Percentiles rank a stretch among this genome's conserved stretches.
Conservation (phyloP, 805 yeast species). For the Pichia occidentalis region DNA sequence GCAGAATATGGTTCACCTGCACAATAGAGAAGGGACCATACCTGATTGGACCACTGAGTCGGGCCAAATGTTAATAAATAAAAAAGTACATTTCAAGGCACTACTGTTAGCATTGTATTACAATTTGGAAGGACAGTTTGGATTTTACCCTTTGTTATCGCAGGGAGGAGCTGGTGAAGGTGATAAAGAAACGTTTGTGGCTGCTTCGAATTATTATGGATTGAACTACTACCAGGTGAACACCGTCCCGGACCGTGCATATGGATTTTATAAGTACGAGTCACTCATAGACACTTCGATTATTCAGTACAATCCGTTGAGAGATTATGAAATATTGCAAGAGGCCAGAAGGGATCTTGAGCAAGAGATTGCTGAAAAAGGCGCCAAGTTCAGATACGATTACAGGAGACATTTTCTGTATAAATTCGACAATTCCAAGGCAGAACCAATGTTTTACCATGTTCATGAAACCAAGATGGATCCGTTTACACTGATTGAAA, state of each 20-base stretch:
- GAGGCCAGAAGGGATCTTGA: background rate
- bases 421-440: conserved; percentile 15
- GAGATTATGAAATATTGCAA: conserved; percentile 17
- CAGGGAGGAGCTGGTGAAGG: conserved; percentile 65
- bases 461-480: conserved; percentile 44
- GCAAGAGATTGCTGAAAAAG: conserved; percentile 1
- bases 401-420: conserved; percentile 16
- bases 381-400: conserved; percentile 11
- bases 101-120: conserved; percentile 51
- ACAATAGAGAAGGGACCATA: conserved; percentile 53
- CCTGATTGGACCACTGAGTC: conserved; percentile 60
- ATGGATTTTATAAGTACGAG: conserved; percentile 14
- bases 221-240: conserved; percentile 49
- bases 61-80: conserved; percentile 54
- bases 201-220: conserved; percentile 51
- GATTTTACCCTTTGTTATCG: conserved; percentile 47
- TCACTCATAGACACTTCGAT: conserved; percentile 16
- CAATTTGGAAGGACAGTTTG: conserved; percentile 50
- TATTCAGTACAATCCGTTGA: conserved; percentile 18
- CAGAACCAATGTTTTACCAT: conserved; percentile 27
- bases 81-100: conserved; percentile 45
- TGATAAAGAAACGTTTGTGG: conserved; percentile 69
- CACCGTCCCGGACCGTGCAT: conserved; percentile 18
- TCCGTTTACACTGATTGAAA: conserved; percentile 32
- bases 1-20: no score